These are phyloP conservation scores for Phytophthora ohioensis DNA, from an alignment of 352 stramenopile genomes.

Conservation along the genomic window DNA sequence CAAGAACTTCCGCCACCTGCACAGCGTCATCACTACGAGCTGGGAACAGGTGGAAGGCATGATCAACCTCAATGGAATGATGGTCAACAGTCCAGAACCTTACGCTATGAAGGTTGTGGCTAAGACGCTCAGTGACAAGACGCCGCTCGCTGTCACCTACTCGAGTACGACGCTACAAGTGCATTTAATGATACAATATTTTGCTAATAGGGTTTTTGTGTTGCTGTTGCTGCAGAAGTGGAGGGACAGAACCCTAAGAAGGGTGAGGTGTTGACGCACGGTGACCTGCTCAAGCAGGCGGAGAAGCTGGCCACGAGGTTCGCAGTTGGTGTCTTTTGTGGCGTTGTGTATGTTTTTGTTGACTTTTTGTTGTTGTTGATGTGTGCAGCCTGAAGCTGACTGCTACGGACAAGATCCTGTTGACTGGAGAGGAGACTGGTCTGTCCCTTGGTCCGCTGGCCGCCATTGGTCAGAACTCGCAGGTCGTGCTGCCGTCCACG, in stretches of 20 bases:
- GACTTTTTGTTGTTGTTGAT: conserved; percentile 1
- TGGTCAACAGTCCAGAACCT: conserved; percentile 82
- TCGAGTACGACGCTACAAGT: conserved; percentile 52
- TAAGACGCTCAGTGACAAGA: conserved; percentile 75
- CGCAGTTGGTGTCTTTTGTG: conserved; percentile 9
- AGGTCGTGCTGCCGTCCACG: conserved; percentile 81
- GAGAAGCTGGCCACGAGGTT: conserved; percentile 77
- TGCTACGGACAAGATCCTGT: conserved; percentile 83
- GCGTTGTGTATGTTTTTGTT: neutral
- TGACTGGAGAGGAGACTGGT: conserved; percentile 72
- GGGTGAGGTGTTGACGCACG: conserved; percentile 79
- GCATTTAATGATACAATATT: neutral
- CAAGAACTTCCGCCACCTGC: conserved; percentile 82
- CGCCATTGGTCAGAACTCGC: conserved; percentile 74
- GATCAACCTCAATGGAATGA: conserved; percentile 81
- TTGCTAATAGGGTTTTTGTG: conserved; percentile 14
- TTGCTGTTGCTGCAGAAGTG: conserved; percentile 56
- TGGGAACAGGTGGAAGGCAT: conserved; percentile 78
- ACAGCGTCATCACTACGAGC: conserved; percentile 88
- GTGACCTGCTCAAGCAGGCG: conserved; percentile 81
- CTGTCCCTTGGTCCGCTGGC: conserved; percentile 81
- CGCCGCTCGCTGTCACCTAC: conserved; percentile 79
- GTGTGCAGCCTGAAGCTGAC: conserved; percentile 70
- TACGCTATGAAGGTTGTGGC: conserved; percentile 65
- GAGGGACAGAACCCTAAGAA: conserved; percentile 85